Evolutionary conservation across 106 monocot species (phyloP).

Genomic region (Gastrodia elata): DNA sequence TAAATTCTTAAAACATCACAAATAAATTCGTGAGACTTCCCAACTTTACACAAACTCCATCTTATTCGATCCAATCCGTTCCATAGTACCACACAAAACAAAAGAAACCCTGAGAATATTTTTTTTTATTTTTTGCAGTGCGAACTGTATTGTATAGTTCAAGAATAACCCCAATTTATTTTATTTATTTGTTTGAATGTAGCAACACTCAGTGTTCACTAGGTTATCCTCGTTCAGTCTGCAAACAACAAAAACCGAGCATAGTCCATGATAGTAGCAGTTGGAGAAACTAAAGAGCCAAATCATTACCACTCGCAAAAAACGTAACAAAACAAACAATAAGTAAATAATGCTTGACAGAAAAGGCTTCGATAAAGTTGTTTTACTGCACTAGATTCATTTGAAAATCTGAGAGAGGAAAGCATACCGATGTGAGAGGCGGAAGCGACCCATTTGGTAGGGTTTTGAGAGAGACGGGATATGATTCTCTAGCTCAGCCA

Average conservation of each 20-base stretch:
- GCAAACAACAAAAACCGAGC: neutral
- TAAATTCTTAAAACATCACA: too few species aligned
- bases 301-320: neutral
- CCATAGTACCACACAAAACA: too few species aligned
- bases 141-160: too few species aligned
- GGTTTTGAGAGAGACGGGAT: constrained; percentile 41
- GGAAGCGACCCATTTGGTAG: constrained; percentile 52
- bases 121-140: too few species aligned
- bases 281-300: neutral
- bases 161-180: too few species aligned
- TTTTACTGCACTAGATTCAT: neutral
- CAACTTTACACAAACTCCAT: too few species aligned
- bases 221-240: too few species aligned
- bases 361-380: neutral
- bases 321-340: neutral
- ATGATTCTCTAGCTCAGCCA: constrained; percentile 12
- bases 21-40: too few species aligned
- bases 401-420: neutral
- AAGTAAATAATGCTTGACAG: neutral
- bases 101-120: too few species aligned
- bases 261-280: neutral
- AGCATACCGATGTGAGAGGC: constrained; percentile 49
- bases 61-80: too few species aligned
- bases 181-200: too few species aligned
- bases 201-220: too few species aligned